Evolutionary conservation across 768 basidiomycete genomes (phyloP).

Genomic region (Lentinus tigrinus): DNA sequence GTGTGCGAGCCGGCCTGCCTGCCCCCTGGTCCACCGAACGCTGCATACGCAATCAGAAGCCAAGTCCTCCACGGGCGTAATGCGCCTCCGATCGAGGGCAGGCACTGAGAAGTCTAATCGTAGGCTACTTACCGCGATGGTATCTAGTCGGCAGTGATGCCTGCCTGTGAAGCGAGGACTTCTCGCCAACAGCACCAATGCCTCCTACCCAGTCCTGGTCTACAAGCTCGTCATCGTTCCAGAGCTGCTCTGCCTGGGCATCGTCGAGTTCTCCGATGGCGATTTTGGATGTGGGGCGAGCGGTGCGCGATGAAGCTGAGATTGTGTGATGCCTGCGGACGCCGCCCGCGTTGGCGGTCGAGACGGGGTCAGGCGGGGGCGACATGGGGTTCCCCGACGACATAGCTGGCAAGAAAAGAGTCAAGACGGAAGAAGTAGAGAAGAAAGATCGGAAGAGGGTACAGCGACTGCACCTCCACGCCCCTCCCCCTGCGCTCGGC

Average conservation of each 20-base stretch:
- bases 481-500: background rate
- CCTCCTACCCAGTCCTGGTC: constrained; percentile 81
- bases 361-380: constrained; percentile 40
- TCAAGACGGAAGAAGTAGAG: constrained; percentile 10
- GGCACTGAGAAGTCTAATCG: constrained; percentile 1
- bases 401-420: constrained; percentile 28
- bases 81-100: constrained; percentile 11
- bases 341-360: constrained; percentile 36
- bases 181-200: constrained; percentile 82
- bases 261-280: constrained; percentile 61
- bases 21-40: constrained; percentile 49
- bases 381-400: constrained; percentile 39
- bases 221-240: constrained; percentile 77
- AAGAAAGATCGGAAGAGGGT: constrained; percentile 17
- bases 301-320: constrained; percentile 67
- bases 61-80: background rate
- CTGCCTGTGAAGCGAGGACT: constrained; percentile 76
- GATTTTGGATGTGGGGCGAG: constrained; percentile 59
- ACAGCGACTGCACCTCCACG: too few species aligned
- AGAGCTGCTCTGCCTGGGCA: constrained; percentile 51
- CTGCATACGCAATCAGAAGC: constrained; percentile 32
- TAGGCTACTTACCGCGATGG: constrained; percentile 55
- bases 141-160: constrained; percentile 80
- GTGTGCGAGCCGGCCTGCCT: constrained; percentile 60
- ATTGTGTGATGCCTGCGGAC: constrained; percentile 87